Percentiles rank a stretch among this genome's conserved stretches.
These are phyloP conservation scores for Teunomyces barrocoloradensis DNA, from an alignment of 805 yeast genomes.

Conservation along the genomic window DNA sequence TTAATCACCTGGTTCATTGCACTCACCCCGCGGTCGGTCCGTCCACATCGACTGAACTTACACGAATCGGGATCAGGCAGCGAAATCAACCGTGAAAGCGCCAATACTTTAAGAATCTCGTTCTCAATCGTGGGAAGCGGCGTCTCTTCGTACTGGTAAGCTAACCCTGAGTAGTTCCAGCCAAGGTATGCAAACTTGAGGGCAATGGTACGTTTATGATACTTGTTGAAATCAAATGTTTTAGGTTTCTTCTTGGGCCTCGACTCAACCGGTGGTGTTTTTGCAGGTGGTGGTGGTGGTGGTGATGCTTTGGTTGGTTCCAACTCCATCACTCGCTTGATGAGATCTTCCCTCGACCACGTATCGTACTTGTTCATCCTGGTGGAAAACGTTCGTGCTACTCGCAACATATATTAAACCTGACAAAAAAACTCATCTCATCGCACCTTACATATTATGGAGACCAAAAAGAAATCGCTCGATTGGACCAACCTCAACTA, in stretches of 20 bases:
- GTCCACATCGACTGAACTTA: constrained; percentile 84
- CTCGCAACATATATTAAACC: not conserved
- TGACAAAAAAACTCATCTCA: constrained; percentile 1
- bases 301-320: constrained; percentile 32
- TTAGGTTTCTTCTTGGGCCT: constrained; percentile 28
- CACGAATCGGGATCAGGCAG: constrained; percentile 59
- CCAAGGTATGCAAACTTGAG: constrained; percentile 85
- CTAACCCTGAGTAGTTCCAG: constrained; percentile 92
- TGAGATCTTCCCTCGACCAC: constrained; percentile 68
- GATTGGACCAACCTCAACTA: constrained; percentile 59
- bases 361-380: constrained; percentile 38
- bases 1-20: constrained; percentile 95
- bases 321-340: constrained; percentile 53
- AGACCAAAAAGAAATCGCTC: constrained; percentile 40
- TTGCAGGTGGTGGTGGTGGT: not conserved
- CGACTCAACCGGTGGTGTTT: no score
- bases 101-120: constrained; percentile 67
- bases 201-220: constrained; percentile 68
- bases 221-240: constrained; percentile 64
- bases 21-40: constrained; percentile 96
- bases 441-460: constrained; percentile 12
- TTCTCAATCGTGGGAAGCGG: constrained; percentile 87
- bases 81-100: constrained; percentile 62
- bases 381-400: not conserved
- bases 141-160: constrained; percentile 72